Evolutionary conservation across 2,329 filamentous ascomycete species (phyloP), one percentile per base, ranked within the genome.

Genomic region (Fusarium gaditjirri): DNA sequence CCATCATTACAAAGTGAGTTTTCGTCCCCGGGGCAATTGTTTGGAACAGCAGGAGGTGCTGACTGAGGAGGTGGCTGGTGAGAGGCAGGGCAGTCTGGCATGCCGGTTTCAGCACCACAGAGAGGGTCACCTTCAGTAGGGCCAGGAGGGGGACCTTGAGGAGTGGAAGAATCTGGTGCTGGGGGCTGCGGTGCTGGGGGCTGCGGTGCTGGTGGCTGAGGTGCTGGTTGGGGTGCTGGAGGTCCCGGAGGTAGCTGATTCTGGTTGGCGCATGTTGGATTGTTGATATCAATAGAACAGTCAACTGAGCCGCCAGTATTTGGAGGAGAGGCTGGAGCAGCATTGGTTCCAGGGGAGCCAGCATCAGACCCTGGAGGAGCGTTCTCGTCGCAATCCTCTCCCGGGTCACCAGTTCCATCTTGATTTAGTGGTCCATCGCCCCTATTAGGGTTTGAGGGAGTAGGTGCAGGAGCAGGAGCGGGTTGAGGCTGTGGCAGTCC

Each of bases 311-410:
- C 53, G 13, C 11, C 55, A 41, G 47, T 21, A 39, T 35, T 36
- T 53, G 54, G 17, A 14, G 36, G 23, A 21, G 42, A 38, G 9
- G 43, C 29, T 25, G 23, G 39, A 17, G 43, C 35, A 13, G 44
- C 43, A 50, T 41, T 29, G 27, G 43, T 41, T 29, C 19, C 44
- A 35, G 50, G 27, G 42, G 42, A 25, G 8, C n/a, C 53, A 43
- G 58, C 35, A 25, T 57, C 46, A 29, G 42, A 35, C 13, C 12
- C 44, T n/a, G 29, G 23, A 36, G 43, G 21, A 50, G 38, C 8
- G 16, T 25, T 54, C 33, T 67, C 50, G 11, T 67, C 55, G 8
- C 63, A 67, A 31, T 69, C 47, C 27, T 71, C 68, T 27, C 55
- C 61, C 38, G 23, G 19, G 13, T 10, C 29, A 38, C 35, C 36